phyloP scores from a whole-genome alignment of 1,284 basidiomycete species.

The Tilletia walkeri region DNA sequence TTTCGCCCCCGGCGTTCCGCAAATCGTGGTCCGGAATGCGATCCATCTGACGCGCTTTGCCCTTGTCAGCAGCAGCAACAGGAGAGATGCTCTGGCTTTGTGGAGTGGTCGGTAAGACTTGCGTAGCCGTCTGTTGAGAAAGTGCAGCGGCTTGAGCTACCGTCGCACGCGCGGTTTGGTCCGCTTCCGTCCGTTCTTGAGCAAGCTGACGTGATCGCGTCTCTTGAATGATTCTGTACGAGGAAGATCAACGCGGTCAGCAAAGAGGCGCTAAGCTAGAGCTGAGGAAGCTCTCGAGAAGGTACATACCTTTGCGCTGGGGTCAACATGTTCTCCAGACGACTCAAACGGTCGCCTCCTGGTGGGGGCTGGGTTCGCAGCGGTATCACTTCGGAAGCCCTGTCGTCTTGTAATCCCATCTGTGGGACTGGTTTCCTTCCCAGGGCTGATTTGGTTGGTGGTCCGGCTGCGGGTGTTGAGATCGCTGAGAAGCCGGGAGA shows the following conservation, averaged over 20 bases:
- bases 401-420: background rate
- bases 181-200: conserved; percentile 31
- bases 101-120: background rate
- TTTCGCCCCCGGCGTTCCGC: background rate
- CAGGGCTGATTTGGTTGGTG: too few species aligned
- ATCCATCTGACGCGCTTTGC: conserved; percentile 9
- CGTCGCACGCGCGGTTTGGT: background rate
- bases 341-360: conserved; percentile 21
- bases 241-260: background rate
- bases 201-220: conserved; percentile 39
- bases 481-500: too few species aligned
- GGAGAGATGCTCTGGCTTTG: too few species aligned
- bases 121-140: background rate
- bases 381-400: background rate
- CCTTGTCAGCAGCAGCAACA: background rate
- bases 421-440: conserved; percentile 20
- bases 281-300: background rate
- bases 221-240: conserved; percentile 43
- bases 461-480: too few species aligned
- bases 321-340: conserved; percentile 31
- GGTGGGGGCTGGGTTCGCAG: background rate
- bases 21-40: background rate
- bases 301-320: conserved; percentile 35
- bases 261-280: background rate
- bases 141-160: background rate